These are phyloP conservation scores for Nakazawaea anatomiae DNA, from an alignment of 805 yeast species.

Conservation along the genomic window DNA sequence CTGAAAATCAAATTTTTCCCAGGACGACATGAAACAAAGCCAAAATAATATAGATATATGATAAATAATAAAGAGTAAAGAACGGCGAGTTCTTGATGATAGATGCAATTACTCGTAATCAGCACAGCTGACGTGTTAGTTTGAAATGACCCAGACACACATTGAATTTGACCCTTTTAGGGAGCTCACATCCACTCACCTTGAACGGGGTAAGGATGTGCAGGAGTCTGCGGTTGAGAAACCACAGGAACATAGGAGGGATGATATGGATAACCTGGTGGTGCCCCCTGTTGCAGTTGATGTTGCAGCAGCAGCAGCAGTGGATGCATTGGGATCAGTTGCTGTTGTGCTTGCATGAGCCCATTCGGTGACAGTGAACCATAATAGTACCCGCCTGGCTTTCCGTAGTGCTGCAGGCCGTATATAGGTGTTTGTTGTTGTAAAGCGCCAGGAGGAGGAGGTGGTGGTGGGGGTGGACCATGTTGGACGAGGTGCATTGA, in stretches of 20 bases:
- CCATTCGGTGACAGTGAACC: constrained; percentile 1
- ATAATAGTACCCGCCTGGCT: neutral
- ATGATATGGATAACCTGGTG: neutral
- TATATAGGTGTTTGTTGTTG: neutral
- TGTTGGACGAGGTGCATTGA: neutral
- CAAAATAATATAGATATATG: too few relatives aligned
- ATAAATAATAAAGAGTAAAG: neutral
- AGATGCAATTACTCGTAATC: neutral
- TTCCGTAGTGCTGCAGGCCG: neutral
- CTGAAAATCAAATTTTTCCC: too few relatives aligned
- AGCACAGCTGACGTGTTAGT: neutral
- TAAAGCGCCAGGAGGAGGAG: neutral
- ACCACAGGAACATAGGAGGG: neutral
- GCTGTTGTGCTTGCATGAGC: neutral
- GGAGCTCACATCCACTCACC: neutral
- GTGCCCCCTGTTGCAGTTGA: neutral
- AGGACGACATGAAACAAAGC: too few relatives aligned
- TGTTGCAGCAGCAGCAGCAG: neutral
- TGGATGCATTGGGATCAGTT: neutral
- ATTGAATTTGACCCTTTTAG: too few relatives aligned
- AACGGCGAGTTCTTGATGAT: neutral
- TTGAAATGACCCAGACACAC: too few relatives aligned
- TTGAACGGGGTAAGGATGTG: neutral
- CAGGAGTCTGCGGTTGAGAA: constrained; percentile 1
- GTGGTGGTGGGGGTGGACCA: neutral